A percentile compares a stretch with the other conserved stretches of the same genome.
These are phyloP conservation scores for Suillus subalutaceus DNA, from an alignment of 768 basidiomycete species.

Conservation along the genomic window DNA sequence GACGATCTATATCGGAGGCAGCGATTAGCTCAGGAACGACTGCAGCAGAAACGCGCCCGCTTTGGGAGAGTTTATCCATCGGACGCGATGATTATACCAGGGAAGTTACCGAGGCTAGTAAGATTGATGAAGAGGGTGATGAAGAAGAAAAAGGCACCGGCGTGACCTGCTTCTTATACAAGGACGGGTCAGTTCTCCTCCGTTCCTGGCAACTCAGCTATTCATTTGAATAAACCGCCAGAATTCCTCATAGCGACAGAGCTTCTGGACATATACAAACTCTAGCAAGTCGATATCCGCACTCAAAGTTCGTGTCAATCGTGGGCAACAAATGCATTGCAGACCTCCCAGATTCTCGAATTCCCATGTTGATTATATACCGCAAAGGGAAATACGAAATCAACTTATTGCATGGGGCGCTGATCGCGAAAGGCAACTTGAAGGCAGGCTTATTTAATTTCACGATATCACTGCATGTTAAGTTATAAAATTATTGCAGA, in stretches of 20 bases:
- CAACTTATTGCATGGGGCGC: conserved; percentile 87
- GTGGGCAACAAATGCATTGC: conserved; percentile 94
- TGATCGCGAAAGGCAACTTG: conserved; percentile 71
- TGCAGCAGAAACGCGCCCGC: conserved; percentile 58
- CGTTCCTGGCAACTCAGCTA: not conserved
- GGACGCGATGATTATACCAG: conserved; percentile 89
- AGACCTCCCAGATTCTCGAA: conserved; percentile 88
- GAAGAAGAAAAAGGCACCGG: conserved; percentile 79
- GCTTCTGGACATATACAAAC: conserved; percentile 67
- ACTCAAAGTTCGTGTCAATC: conserved; percentile 95
- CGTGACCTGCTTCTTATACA: conserved; percentile 93
- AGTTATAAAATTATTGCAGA: conserved; percentile 42
- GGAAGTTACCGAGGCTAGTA: conserved; percentile 94
- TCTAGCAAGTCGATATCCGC: conserved; percentile 82
- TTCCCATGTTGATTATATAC: conserved; percentile 93
- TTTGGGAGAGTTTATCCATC: conserved; percentile 91
- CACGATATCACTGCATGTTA: conserved; percentile 9
- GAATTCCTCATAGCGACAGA: conserved; percentile 80
- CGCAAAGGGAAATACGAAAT: conserved; percentile 86
- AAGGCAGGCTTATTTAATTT: conserved; percentile 55
- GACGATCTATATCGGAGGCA: conserved; percentile 69
- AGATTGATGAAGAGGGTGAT: conserved; percentile 64
- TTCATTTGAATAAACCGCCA: conserved; percentile 33
- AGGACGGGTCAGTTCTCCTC: conserved; percentile 74
- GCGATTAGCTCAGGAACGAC: conserved; percentile 64